Conservation (phyloP, 2,329 filamentous ascomycete species). For the Penicillium polonicum region DNA sequence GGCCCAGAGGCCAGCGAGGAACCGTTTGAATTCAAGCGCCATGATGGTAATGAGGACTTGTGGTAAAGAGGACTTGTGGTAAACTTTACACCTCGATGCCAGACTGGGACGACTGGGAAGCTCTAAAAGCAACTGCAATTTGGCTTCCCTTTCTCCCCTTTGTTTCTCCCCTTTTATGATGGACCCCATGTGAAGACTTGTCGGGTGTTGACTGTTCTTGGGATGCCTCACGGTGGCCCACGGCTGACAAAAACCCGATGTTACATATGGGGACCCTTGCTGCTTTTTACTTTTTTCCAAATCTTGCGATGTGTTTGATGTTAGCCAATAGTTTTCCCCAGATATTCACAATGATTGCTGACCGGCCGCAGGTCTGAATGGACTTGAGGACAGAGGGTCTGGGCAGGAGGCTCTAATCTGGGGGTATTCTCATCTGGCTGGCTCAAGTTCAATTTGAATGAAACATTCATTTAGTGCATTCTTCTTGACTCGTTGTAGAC, state of each 20-base stretch:
- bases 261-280: background rate
- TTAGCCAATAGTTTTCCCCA: background rate
- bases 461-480: background rate
- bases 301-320: background rate
- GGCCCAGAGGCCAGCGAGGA: background rate
- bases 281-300: background rate
- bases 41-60: background rate
- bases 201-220: background rate
- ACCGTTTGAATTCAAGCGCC: background rate
- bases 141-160: background rate
- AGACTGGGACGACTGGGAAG: background rate
- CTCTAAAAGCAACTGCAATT: background rate
- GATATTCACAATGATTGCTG: background rate
- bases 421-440: background rate
- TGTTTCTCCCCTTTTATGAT: background rate
- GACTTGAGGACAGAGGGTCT: background rate
- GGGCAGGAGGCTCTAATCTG: slow-evolving; percentile 4
- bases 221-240: slow-evolving; percentile 1
- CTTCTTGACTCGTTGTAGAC: background rate
- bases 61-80: background rate
- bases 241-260: background rate
- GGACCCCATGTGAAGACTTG: background rate
- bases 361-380: slow-evolving; percentile 1
- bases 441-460: background rate
- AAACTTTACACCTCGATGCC: background rate